A percentile compares a stretch with the other conserved stretches of the same genome.
Conservation (phyloP, 2,329 filamentous ascomycete genomes). For the Arthrobotrys sinensis region DNA sequence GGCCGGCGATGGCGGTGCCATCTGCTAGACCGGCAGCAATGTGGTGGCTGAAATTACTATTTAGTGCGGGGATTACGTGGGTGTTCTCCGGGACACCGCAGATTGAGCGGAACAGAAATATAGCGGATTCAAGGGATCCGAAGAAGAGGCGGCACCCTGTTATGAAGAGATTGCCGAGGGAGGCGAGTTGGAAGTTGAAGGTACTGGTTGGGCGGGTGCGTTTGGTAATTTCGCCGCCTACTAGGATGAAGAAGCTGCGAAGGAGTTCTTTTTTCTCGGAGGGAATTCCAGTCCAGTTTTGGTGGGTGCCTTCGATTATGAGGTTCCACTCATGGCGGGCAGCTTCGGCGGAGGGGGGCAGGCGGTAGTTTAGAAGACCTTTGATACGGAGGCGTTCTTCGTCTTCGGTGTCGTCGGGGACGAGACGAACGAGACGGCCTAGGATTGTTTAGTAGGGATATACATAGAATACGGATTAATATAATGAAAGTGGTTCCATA, state of each 20-base stretch:
- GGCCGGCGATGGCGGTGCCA: constrained; percentile 85
- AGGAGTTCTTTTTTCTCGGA: constrained; percentile 83
- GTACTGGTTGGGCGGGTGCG: constrained; percentile 79
- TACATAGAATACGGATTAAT: not conserved
- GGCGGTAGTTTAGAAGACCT: constrained; percentile 86
- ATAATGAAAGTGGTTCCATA: constrained; percentile 67
- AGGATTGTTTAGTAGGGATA: constrained; percentile 25
- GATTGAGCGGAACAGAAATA: constrained; percentile 89
- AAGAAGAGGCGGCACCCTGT: constrained; percentile 91
- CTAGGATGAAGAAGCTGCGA: constrained; percentile 81
- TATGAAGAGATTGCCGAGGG: constrained; percentile 84
- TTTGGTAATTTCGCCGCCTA: constrained; percentile 79
- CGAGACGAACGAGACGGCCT: constrained; percentile 91
- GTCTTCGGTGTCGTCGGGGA: constrained; percentile 76
- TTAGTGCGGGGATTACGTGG: constrained; percentile 88
- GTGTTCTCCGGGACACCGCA: constrained; percentile 85
- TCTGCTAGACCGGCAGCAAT: constrained; percentile 86
- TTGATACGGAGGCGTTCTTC: constrained; percentile 82
- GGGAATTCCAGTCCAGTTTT: constrained; percentile 78
- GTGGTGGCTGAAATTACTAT: constrained; percentile 95
- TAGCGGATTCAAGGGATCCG: constrained; percentile 90
- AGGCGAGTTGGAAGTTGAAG: constrained; percentile 83
- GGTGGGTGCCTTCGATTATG: constrained; percentile 86
- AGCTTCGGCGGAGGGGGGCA: constrained; percentile 74
- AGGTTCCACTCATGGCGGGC: constrained; percentile 88